phyloP scores from a whole-genome alignment of 495 filamentous ascomycete species.

The Penicillium bialowiezense region DNA sequence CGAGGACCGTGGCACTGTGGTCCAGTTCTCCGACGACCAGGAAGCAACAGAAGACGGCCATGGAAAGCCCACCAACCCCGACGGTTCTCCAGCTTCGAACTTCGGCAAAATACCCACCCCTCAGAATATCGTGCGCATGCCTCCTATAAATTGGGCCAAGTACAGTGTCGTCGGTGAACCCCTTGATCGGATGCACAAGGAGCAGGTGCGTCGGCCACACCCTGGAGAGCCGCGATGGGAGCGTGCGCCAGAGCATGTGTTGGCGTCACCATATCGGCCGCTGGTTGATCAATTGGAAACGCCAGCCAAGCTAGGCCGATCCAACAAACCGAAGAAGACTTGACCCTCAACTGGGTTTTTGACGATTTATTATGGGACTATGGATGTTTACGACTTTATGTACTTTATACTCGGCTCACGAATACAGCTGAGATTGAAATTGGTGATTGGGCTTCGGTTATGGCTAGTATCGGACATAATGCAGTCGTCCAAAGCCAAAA shows the following conservation, averaged over 20 bases:
- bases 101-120: conserved; percentile 63
- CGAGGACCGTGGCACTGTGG: conserved; percentile 36
- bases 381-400: conserved; percentile 8
- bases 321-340: conserved; percentile 35
- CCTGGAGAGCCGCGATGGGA: conserved; percentile 51
- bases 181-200: conserved; percentile 77
- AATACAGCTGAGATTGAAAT: not conserved
- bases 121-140: conserved; percentile 82
- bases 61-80: conserved; percentile 12
- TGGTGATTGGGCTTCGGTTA: not conserved
- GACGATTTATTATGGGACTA: conserved; percentile 8
- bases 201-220: conserved; percentile 65
- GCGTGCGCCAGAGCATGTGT: conserved; percentile 45
- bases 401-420: conserved; percentile 2
- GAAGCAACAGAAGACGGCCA: conserved; percentile 36
- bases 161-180: conserved; percentile 80
- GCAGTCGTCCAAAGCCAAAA: no score
- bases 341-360: conserved; percentile 9
- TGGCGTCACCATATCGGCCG: conserved; percentile 76
- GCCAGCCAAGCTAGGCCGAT: conserved; percentile 31
- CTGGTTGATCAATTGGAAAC: conserved; percentile 62
- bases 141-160: conserved; percentile 86
- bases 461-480: not conserved
- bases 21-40: conserved; percentile 40
- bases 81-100: conserved; percentile 26